phyloP scores from a whole-genome alignment of 176 grass and related monocot species.

The Phyllostachys edulis region DNA sequence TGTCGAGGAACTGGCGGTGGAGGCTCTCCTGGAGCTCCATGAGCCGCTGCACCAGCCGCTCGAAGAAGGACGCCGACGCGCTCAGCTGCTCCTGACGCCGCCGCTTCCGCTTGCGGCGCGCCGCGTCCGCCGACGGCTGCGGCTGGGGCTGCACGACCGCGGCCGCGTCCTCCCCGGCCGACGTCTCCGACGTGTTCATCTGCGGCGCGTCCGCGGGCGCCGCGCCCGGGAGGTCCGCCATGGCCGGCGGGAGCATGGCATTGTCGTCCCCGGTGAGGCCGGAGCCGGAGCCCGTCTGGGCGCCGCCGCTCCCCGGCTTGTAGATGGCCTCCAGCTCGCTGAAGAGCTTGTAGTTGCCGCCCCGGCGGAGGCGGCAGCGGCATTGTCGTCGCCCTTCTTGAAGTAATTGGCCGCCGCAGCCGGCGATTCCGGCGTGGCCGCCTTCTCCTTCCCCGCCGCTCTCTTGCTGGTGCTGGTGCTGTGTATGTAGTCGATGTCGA shows the following conservation, averaged over 20 bases:
- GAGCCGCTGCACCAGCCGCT: slow-evolving; percentile 73
- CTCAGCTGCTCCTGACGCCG: slow-evolving; percentile 72
- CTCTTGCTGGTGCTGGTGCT: slow-evolving; percentile 79
- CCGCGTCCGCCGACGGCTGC: slow-evolving; percentile 11
- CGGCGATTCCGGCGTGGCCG: slow-evolving; percentile 45
- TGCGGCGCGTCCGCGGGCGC: neutral
- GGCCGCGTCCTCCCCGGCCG: slow-evolving; percentile 69
- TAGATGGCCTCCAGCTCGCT: slow-evolving; percentile 97
- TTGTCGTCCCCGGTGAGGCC: slow-evolving; percentile 86
- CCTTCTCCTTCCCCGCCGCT: slow-evolving; percentile 59
- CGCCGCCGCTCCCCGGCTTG: slow-evolving; percentile 68
- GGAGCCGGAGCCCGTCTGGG: slow-evolving; percentile 84
- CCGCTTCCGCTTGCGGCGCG: slow-evolving; percentile 59
- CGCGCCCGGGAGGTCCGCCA: slow-evolving; percentile 30
- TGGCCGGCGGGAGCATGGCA: slow-evolving; percentile 41
- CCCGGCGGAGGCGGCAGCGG: neutral
- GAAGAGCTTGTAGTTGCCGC: slow-evolving; percentile 94
- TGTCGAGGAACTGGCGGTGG: slow-evolving; percentile 83
- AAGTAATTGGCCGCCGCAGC: slow-evolving; percentile 33
- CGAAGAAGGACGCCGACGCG: slow-evolving; percentile 82
- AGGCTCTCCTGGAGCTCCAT: slow-evolving; percentile 98
- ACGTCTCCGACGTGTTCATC: slow-evolving; percentile 55
- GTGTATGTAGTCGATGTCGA: slow-evolving; percentile 90
- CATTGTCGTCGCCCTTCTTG: slow-evolving; percentile 58
- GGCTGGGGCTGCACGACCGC: slow-evolving; percentile 39